phyloP scores from a whole-genome alignment of 495 filamentous ascomycete genomes.

The Pseudomonodictys pantanalensis region DNA sequence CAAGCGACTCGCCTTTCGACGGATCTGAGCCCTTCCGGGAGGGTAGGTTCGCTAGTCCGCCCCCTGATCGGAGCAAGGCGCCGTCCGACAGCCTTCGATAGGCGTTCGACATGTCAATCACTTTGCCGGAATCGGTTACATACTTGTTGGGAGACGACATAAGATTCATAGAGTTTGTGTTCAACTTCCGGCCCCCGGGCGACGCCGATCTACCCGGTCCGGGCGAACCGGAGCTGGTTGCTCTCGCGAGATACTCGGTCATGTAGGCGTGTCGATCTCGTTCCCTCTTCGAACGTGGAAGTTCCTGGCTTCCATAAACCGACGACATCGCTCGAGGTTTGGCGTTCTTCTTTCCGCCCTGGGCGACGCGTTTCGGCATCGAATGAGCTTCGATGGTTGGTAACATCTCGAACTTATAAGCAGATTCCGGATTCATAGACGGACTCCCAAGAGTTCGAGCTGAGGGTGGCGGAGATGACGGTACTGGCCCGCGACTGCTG shows the following conservation, averaged over 20 bases:
- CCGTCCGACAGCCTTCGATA: conserved; percentile 67
- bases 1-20: conserved; percentile 38
- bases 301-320: conserved; percentile 50
- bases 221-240: conserved; percentile 60
- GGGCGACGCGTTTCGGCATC: conserved; percentile 38
- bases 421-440: conserved; percentile 31
- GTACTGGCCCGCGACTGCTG: conserved; percentile 11
- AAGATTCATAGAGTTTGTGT: conserved; percentile 41
- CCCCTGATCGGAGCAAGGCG: conserved; percentile 54
- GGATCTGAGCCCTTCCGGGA: conserved; percentile 40
- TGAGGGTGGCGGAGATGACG: conserved; percentile 22
- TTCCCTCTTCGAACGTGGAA: conserved; percentile 35
- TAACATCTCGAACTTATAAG: conserved; percentile 39
- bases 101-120: conserved; percentile 57
- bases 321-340: conserved; percentile 31
- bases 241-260: conserved; percentile 47
- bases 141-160: conserved; percentile 43
- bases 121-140: conserved; percentile 51
- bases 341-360: conserved; percentile 39
- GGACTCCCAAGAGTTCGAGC: conserved; percentile 22
- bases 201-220: conserved; percentile 59
- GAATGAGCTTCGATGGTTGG: conserved; percentile 36
- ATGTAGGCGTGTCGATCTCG: conserved; percentile 49
- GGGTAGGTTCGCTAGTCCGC: conserved; percentile 54
- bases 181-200: conserved; percentile 48